Evolutionary conservation across 345 rosid species (phyloP).

Genomic region (Aquilaria yunnanensis): DNA sequence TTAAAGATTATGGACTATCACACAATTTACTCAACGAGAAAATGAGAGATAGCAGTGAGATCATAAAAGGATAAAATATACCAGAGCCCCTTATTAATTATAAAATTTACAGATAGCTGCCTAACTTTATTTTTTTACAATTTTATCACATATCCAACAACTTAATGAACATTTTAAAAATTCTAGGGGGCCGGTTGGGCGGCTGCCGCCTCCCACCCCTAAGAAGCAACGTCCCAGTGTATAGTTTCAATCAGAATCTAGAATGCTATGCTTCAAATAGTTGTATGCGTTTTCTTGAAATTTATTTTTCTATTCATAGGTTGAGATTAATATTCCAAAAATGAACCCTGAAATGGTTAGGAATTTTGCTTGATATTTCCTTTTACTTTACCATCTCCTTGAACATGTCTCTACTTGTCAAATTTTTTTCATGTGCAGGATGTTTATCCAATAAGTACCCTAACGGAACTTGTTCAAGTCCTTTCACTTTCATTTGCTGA

Average conservation of each 20-base stretch:
- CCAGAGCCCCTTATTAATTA: too few relatives aligned
- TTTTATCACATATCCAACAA: too few relatives aligned
- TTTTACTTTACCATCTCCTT: constrained; percentile 1
- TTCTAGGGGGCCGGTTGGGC: too few relatives aligned
- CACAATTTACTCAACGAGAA: too few relatives aligned
- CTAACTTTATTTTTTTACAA: too few relatives aligned
- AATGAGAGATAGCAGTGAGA: too few relatives aligned
- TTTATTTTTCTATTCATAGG: constrained; percentile 39
- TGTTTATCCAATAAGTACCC: constrained; percentile 93
- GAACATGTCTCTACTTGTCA: constrained; percentile 9
- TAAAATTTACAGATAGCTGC: too few relatives aligned
- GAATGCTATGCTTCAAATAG: not conserved
- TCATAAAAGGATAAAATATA: too few relatives aligned
- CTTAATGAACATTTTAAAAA: too few relatives aligned
- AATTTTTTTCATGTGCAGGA: constrained; percentile 50
- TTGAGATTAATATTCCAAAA: constrained; percentile 91
- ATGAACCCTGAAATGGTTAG: constrained; percentile 94
- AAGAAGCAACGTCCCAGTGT: too few relatives aligned
- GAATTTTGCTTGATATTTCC: not conserved
- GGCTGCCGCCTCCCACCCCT: too few relatives aligned
- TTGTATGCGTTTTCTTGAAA: constrained; percentile 2
- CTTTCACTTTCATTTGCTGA: constrained; percentile 91
- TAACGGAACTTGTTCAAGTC: constrained; percentile 83
- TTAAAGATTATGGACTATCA: too few relatives aligned
- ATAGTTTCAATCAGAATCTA: not conserved